These are phyloP conservation scores for Stropharia rugosoannulata DNA, from an alignment of 768 basidiomycete species.

Conservation along the genomic window DNA sequence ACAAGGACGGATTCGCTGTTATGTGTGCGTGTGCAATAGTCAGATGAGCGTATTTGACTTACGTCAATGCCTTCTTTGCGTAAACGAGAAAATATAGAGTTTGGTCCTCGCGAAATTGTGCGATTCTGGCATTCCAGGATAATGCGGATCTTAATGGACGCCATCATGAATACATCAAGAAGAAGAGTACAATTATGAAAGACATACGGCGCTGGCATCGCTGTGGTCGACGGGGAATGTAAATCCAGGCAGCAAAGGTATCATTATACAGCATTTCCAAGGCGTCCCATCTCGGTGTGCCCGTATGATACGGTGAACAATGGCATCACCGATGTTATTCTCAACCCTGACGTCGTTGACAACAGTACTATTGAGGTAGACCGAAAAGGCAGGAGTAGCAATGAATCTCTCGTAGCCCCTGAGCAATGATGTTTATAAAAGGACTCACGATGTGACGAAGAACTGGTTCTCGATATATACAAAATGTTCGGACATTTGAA, in stretches of 20 bases:
- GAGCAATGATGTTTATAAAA: not conserved
- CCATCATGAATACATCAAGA: not conserved
- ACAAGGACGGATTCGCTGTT: not conserved
- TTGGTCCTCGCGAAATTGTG: slow-evolving; percentile 82
- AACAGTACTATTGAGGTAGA: slow-evolving; percentile 52
- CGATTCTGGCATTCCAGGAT: slow-evolving; percentile 95
- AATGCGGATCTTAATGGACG: slow-evolving; percentile 68
- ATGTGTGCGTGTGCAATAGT: not conserved
- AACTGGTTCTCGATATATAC: slow-evolving; percentile 98
- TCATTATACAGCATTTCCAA: slow-evolving; percentile 92
- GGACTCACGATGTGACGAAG: slow-evolving; percentile 80
- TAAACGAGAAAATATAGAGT: slow-evolving; percentile 87
- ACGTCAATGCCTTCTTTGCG: slow-evolving; percentile 89
- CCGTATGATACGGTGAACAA: slow-evolving; percentile 86
- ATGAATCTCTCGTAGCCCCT: slow-evolving; percentile 1
- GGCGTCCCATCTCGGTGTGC: slow-evolving; percentile 78
- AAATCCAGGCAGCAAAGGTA: slow-evolving; percentile 93
- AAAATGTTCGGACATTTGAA: slow-evolving; percentile 93
- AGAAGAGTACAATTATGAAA: not conserved
- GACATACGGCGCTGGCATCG: slow-evolving; percentile 85
- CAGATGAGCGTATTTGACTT: slow-evolving; percentile 24
- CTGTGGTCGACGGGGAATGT: slow-evolving; percentile 89
- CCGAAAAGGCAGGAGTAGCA: slow-evolving; percentile 6
- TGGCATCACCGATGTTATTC: slow-evolving; percentile 92
- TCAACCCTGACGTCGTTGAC: slow-evolving; percentile 86